These are phyloP conservation scores for Euphorbia tirucalli DNA, from an alignment of 345 rosid species.

Conservation along the genomic window DNA sequence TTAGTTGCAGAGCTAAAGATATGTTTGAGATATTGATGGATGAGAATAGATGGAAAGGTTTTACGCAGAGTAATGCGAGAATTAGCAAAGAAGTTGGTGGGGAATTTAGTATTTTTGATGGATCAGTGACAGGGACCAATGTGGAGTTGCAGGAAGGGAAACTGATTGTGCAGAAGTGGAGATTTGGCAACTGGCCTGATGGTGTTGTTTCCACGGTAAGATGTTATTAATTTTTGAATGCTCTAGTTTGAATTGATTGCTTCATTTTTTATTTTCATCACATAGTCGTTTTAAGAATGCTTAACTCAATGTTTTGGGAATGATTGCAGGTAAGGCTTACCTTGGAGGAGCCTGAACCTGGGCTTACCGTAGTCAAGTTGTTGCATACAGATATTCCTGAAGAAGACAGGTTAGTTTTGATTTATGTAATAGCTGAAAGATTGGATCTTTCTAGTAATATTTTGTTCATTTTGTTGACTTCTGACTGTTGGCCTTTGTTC, in stretches of 20 bases:
- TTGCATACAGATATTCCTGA: conserved; percentile 81
- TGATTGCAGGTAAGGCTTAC: conserved; percentile 64
- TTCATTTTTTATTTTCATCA: no score
- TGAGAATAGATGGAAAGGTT: conserved; percentile 95
- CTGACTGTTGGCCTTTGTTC: background rate
- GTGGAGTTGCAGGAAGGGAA: conserved; percentile 85
- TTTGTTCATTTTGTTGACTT: background rate
- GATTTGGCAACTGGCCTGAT: conserved; percentile 98
- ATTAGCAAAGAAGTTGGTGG: conserved; percentile 89
- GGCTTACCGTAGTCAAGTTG: conserved; percentile 71
- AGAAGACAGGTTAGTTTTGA: conserved; percentile 72
- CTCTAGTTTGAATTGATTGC: no score
- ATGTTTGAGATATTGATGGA: conserved; percentile 95
- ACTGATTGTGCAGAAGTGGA: conserved; percentile 88
- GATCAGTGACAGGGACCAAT: conserved; percentile 75
- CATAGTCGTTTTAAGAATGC: background rate
- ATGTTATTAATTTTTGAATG: background rate
- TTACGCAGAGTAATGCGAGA: conserved; percentile 86
- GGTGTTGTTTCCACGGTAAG: conserved; percentile 78
- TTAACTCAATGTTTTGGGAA: conserved; percentile 14
- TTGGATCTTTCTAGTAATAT: background rate
- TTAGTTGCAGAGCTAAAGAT: conserved; percentile 74
- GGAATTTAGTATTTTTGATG: conserved; percentile 77
- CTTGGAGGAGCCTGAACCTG: conserved; percentile 77
- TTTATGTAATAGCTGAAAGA: background rate